Conservation (phyloP, 495 filamentous ascomycete genomes). For the Penicillium taxi region DNA sequence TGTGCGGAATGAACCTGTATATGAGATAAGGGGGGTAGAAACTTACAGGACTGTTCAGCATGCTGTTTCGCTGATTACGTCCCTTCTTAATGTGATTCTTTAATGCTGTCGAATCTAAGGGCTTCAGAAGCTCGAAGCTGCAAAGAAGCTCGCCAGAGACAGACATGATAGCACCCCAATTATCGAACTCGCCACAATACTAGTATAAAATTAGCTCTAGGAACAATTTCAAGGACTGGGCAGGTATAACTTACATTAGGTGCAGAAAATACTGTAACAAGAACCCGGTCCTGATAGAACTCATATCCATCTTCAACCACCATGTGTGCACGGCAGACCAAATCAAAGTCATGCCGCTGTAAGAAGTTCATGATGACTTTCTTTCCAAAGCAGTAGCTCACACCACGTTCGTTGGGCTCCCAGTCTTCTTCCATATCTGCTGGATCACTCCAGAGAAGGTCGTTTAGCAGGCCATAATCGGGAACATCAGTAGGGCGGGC, state of each 20-base stretch:
- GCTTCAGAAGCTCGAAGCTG: slow-evolving; percentile 95
- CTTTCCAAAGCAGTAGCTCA: slow-evolving; percentile 98
- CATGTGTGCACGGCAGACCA: slow-evolving; percentile 98
- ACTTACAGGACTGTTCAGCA: slow-evolving; percentile 89
- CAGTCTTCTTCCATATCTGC: slow-evolving; percentile 97
- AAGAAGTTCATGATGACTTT: slow-evolving; percentile 98
- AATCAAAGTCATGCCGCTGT: slow-evolving; percentile 88
- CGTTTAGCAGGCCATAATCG: slow-evolving; percentile 93
- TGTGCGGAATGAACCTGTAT: slow-evolving; percentile 23
- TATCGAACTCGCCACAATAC: slow-evolving; percentile 99
- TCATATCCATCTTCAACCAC: slow-evolving; percentile 99
- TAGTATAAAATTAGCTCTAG: slow-evolving; percentile 27
- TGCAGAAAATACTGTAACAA: slow-evolving; percentile 96
- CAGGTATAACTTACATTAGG: slow-evolving; percentile 76
- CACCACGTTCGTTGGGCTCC: slow-evolving; percentile 94
- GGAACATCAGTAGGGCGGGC: slow-evolving; percentile 94
- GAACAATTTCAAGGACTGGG: slow-evolving; percentile 1
- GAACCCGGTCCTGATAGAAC: slow-evolving; percentile 91
- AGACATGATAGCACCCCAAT: slow-evolving; percentile 98
- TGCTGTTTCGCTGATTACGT: slow-evolving; percentile 79
- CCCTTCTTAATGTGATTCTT: slow-evolving; percentile 99
- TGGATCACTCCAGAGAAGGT: slow-evolving; percentile 95
- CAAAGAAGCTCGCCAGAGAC: slow-evolving; percentile 89
- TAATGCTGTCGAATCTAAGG: slow-evolving; percentile 88
- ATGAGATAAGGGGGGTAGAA: slow-evolving; percentile 11